A percentile compares a stretch with the other conserved stretches of the same genome.
These are phyloP conservation scores for Asterophora lycoperdoides DNA, from an alignment of 768 basidiomycete genomes.

Conservation along the genomic window DNA sequence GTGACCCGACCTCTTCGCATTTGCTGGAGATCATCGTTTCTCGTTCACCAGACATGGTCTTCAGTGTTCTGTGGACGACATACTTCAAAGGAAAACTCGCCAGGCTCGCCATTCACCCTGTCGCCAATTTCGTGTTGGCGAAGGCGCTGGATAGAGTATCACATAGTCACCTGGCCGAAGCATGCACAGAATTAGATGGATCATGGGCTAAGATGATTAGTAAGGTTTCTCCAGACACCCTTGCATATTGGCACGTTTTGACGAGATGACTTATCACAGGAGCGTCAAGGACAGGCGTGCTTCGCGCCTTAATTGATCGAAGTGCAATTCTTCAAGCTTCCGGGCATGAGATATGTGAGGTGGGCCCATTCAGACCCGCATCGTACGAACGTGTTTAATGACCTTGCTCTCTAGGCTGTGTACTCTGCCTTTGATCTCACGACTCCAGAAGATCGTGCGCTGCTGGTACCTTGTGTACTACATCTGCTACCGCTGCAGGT, in stretches of 20 bases:
- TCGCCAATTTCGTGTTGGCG: constrained; percentile 91
- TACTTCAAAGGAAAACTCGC: constrained; percentile 76
- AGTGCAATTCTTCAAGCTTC: constrained; percentile 43
- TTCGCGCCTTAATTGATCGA: constrained; percentile 74
- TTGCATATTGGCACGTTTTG: background rate
- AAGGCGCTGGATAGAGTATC: constrained; percentile 65
- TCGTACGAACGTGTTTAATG: constrained; percentile 4
- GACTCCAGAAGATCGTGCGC: constrained; percentile 41
- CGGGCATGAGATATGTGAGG: constrained; percentile 53
- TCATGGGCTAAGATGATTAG: constrained; percentile 64
- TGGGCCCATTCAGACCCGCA: constrained; percentile 27
- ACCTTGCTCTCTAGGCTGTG: constrained; percentile 44
- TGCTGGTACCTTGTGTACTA: constrained; percentile 68
- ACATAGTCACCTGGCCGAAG: constrained; percentile 48
- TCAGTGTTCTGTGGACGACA: constrained; percentile 64
- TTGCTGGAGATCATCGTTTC: constrained; percentile 78
- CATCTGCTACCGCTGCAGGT: constrained; percentile 49
- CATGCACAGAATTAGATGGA: constrained; percentile 56
- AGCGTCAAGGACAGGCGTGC: constrained; percentile 68
- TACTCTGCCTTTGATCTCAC: constrained; percentile 55
- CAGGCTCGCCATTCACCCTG: constrained; percentile 78
- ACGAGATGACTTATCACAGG: constrained; percentile 34
- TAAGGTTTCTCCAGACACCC: constrained; percentile 35
- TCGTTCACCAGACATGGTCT: constrained; percentile 56
- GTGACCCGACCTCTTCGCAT: constrained; percentile 87